Percentiles rank a stretch among this genome's conserved stretches.
Evolutionary conservation across 805 yeast species (phyloP).

Genomic region (Novakomyces olei): DNA sequence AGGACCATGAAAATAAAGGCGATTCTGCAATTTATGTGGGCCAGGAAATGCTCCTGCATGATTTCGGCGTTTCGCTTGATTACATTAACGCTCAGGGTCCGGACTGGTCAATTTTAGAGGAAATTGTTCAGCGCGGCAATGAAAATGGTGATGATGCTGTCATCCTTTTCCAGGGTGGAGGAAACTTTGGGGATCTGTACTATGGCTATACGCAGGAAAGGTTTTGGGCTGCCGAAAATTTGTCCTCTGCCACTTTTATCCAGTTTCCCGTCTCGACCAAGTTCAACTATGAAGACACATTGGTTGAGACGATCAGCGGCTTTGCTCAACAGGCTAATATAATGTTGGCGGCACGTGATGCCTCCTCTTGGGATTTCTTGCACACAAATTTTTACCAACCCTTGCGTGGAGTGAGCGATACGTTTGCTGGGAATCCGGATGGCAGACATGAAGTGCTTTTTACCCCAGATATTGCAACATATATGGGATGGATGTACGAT

Average conservation of each 20-base stretch:
- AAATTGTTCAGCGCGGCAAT: too few relatives aligned
- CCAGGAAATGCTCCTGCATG: neutral
- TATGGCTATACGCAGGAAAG: neutral
- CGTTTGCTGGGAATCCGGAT: neutral
- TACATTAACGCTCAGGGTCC: neutral
- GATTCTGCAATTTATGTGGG: conserved; percentile 3
- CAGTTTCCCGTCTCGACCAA: conserved; percentile 2
- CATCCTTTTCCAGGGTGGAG: conserved; percentile 3
- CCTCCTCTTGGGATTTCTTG: neutral
- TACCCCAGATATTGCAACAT: conserved; percentile 3
- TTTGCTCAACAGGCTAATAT: conserved; percentile 1
- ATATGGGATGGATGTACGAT: neutral
- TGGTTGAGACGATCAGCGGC: neutral
- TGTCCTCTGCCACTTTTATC: neutral
- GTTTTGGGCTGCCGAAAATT: neutral
- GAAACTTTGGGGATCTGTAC: conserved; percentile 2
- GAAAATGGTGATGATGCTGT: neutral
- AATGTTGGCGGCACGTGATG: neutral
- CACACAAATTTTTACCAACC: neutral
- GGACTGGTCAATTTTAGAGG: neutral
- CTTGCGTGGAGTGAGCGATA: neutral
- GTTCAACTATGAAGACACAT: neutral
- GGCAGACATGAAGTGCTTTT: conserved; percentile 1
- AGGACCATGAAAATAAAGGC: conserved; percentile 2
- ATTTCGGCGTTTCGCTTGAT: neutral